Conservation (phyloP, 1,284 basidiomycete species). For the Malassezia restricta region DNA sequence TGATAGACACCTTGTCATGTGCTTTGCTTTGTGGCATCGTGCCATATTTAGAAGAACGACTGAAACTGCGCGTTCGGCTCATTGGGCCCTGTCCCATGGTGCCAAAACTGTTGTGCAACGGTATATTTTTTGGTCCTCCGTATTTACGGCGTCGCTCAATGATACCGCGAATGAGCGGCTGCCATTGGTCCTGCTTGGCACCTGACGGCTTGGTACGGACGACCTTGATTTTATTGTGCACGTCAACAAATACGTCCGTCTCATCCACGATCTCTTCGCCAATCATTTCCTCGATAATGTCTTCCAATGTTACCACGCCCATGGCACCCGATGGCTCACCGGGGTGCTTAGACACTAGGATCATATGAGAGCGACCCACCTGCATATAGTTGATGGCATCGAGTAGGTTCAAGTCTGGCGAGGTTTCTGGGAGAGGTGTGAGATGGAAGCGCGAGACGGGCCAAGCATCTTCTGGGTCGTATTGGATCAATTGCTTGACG, state of each 20-base stretch:
- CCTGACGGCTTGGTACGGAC: conserved; percentile 17
- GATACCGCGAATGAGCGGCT: conserved; percentile 42
- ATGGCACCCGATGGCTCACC: conserved; percentile 63
- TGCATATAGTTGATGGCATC: conserved; percentile 54
- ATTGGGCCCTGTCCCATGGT: conserved; percentile 11
- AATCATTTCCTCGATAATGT: conserved; percentile 54
- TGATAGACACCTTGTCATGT: conserved; percentile 35
- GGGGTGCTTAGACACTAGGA: conserved; percentile 72
- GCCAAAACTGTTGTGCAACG: conserved; percentile 32
- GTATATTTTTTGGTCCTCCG: conserved; percentile 28
- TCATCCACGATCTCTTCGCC: conserved; percentile 45
- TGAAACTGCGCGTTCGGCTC: conserved; percentile 13
- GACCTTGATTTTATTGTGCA: conserved; percentile 37
- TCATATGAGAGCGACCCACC: conserved; percentile 82
- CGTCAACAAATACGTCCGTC: conserved; percentile 43
- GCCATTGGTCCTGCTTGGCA: conserved; percentile 23
- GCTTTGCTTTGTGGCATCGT: conserved; percentile 15
- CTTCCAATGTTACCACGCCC: conserved; percentile 49
- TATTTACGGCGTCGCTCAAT: conserved; percentile 41
- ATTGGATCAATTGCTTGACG: conserved; percentile 62
- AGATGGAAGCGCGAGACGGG: conserved; percentile 55
- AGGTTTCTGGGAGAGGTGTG: conserved; percentile 75
- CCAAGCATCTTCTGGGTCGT: conserved; percentile 69
- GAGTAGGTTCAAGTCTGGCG: conserved; percentile 60
- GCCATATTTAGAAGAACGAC: conserved; percentile 21